phyloP scores from a whole-genome alignment of 495 filamentous ascomycete species.

The Penicillium canescens region DNA sequence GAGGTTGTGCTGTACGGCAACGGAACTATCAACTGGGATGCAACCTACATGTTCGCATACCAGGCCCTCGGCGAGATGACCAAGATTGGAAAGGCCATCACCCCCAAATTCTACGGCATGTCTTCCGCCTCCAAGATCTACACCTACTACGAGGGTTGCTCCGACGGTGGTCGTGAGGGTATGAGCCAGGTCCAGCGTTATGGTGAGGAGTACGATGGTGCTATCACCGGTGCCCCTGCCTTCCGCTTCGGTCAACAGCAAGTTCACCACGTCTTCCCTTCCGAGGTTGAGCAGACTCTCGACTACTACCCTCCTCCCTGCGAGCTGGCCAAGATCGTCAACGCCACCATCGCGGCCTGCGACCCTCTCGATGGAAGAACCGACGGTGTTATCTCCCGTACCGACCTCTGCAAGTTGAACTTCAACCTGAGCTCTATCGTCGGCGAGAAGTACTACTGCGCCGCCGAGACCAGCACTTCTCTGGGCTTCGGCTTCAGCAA shows the following conservation, averaged over 20 bases:
- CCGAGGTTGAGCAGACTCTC: conserved; percentile 43
- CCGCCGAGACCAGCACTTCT: conserved; percentile 35
- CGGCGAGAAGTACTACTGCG: conserved; percentile 51
- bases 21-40: conserved; percentile 45
- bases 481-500: conserved; percentile 39
- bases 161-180: conserved; percentile 39
- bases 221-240: conserved; percentile 51
- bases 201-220: conserved; percentile 51
- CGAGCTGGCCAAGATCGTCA: conserved; percentile 51
- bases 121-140: conserved; percentile 28
- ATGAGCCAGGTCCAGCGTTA: conserved; percentile 55
- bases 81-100: conserved; percentile 32
- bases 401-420: conserved; percentile 51
- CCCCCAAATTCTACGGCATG: conserved; percentile 36
- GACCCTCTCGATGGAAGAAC: conserved; percentile 52
- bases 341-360: conserved; percentile 50
- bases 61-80: conserved; percentile 44
- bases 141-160: conserved; percentile 42
- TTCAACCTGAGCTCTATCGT: conserved; percentile 47
- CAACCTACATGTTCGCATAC: conserved; percentile 46
- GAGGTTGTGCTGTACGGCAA: conserved; percentile 38
- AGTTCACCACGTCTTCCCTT: conserved; percentile 47
- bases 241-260: conserved; percentile 53
- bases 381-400: conserved; percentile 53
- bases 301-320: conserved; percentile 54